Percentiles rank a stretch among this genome's conserved stretches.
phyloP scores from a whole-genome alignment of 129 eudicot genomes.

The Flaveria bidentis region DNA sequence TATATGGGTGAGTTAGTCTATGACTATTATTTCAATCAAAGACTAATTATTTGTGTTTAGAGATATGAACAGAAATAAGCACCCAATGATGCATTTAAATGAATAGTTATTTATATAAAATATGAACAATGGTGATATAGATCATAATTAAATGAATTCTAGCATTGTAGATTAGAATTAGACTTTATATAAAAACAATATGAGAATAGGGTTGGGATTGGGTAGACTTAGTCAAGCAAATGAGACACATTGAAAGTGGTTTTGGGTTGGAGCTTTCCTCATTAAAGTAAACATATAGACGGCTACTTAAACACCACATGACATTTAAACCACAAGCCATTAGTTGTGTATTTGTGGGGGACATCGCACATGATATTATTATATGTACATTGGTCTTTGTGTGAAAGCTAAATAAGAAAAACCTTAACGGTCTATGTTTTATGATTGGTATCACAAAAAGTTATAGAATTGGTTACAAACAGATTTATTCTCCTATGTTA shows the following conservation, averaged over 20 bases:
- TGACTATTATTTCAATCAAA: neutral
- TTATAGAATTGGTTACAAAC: neutral
- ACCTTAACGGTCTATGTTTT: neutral
- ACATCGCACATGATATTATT: slow-evolving; percentile 51
- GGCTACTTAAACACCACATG: slow-evolving; percentile 75
- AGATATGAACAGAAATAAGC: neutral
- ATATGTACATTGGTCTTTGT: neutral
- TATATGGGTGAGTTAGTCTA: neutral
- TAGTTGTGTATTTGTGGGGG: slow-evolving; percentile 35
- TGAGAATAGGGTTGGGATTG: slow-evolving; percentile 26
- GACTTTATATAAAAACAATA: slow-evolving; percentile 10
- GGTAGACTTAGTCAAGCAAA: slow-evolving; percentile 48
- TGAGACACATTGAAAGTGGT: slow-evolving; percentile 56
- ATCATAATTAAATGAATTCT: slow-evolving; percentile 30
- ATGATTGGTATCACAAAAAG: neutral
- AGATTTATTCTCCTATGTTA: neutral
- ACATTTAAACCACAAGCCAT: slow-evolving; percentile 44
- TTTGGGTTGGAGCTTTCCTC: slow-evolving; percentile 39
- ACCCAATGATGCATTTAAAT: neutral
- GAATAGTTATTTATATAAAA: slow-evolving; percentile 15
- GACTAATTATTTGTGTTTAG: slow-evolving; percentile 11
- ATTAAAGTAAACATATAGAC: slow-evolving; percentile 51
- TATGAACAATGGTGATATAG: slow-evolving; percentile 13
- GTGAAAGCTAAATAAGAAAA: neutral
- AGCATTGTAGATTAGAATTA: slow-evolving; percentile 36